Base-by-base conservation (phyloP, 2,329 filamentous ascomycete species). In the Rhinocladiella mackenziei region DNA sequence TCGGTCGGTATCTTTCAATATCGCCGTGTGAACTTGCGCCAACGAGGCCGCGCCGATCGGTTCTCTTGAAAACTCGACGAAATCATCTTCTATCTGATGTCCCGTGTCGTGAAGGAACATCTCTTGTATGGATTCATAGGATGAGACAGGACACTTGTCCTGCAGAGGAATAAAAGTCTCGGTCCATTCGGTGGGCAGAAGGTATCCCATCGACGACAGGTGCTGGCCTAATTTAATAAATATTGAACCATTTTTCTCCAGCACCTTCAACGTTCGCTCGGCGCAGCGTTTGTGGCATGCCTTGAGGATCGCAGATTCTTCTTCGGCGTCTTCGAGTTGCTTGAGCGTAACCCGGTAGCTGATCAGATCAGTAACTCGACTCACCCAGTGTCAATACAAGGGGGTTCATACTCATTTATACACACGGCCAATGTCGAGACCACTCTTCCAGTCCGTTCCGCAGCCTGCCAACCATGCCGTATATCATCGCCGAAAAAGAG, bases 221-320 rank as follows among this genome's bases (percentile, higher is more conserved):
- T 98, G 92, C 60, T 98, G 92, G 5, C 92, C 92, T 28, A 98
- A 72, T 68, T 98, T 98, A 64, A 98, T 97, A 59, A 97, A 98
- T 53, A 98, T 95, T 19, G 91, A 94, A 18, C 94, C 92, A 65
- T 96, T 97, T 73, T 86, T 88, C 73, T 98, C 92, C 54, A 97
- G 70, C 1, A 94, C 89, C 45, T 76, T 77, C 30, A 97, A 71
- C 1, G 92, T 96, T 50, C 92, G 80, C 58, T 88, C 78, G 20
- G 92, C 92, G 68, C 92, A 98, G 65, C 92, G 79, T 63, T 94
- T 84, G 66, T 98, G 92, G 62, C 92, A 97, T 52, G 82, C 81
- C 56, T 80, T 84, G 39, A 98, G 71, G 26, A 84, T 65, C n/a
- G 67, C 72, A n/a, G 77, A 71, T 60, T 80, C 79, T 62, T 87